phyloP scores from a whole-genome alignment of 805 yeast species.

The Candida piceae region DNA sequence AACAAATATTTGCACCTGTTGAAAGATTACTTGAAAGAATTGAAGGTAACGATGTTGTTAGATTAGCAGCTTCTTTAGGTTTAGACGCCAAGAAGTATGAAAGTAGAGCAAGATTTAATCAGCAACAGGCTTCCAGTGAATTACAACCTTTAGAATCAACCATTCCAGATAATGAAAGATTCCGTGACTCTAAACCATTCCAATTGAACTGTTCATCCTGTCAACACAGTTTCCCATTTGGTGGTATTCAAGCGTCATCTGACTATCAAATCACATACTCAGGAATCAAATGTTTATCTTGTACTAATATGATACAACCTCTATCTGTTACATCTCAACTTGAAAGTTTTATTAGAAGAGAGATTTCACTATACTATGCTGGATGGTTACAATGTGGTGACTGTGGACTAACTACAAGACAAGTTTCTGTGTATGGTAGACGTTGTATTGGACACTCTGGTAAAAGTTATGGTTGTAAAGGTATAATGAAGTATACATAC shows the following conservation, averaged over 20 bases:
- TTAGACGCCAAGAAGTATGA: conserved; percentile 65
- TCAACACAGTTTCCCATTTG: conserved; percentile 55
- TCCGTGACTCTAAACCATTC: conserved; percentile 56
- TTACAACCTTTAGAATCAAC: conserved; percentile 77
- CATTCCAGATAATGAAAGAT: conserved; percentile 76
- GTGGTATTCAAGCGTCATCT: conserved; percentile 65
- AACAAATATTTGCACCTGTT: conserved; percentile 87
- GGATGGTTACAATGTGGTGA: conserved; percentile 87
- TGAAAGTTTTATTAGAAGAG: conserved; percentile 64
- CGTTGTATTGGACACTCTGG: conserved; percentile 71
- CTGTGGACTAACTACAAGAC: conserved; percentile 77
- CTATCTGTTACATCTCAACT: conserved; percentile 64
- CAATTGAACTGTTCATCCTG: conserved; percentile 56
- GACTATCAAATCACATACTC: conserved; percentile 56
- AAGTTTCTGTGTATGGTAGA: conserved; percentile 83
- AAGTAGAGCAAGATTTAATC: conserved; percentile 38
- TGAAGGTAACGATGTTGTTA: conserved; percentile 78
- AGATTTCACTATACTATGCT: conserved; percentile 74
- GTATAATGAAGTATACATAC: conserved; percentile 74
- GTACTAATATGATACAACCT: conserved; percentile 47
- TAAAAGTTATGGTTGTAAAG: conserved; percentile 62
- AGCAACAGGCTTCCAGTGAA: conserved; percentile 29
- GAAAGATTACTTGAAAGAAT: conserved; percentile 81
- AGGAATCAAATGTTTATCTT: conserved; percentile 68
- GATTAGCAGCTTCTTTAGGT: conserved; percentile 74